Evolutionary conservation across 176 grass and related monocot genomes (phyloP).

Genomic region (Secale cereale): DNA sequence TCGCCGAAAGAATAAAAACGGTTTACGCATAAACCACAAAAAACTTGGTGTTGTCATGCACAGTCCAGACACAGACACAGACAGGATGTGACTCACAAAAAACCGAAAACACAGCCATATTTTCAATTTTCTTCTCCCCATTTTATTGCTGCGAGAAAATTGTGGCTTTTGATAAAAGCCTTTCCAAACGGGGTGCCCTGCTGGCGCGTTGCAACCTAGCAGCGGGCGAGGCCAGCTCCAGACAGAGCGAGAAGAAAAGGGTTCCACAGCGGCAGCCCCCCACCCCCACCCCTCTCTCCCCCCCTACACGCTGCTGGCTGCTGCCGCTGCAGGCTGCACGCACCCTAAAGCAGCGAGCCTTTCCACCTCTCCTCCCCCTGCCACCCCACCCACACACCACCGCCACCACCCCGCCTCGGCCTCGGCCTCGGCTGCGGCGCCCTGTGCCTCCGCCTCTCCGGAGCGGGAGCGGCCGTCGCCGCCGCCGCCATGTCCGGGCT

Average conservation of each 20-base stretch:
- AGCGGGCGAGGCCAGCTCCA: background rate
- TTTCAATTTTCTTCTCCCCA: background rate
- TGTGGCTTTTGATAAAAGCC: constrained; percentile 1
- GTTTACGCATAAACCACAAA: background rate
- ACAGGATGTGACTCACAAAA: constrained; percentile 12
- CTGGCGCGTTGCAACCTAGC: constrained; percentile 25
- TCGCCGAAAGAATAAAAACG: background rate
- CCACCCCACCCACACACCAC: constrained; percentile 41
- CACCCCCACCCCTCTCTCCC: constrained; percentile 2
- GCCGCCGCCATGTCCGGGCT: constrained; percentile 76
- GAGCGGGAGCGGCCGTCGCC: constrained; percentile 22
- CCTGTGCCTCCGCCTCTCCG: background rate
- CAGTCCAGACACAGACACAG: background rate
- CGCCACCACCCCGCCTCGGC: constrained; percentile 3
- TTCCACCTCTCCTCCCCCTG: constrained; percentile 51
- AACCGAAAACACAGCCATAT: background rate
- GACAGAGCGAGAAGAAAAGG: background rate
- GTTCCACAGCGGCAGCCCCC: constrained; percentile 35
- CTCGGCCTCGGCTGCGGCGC: constrained; percentile 26
- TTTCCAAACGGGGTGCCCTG: background rate
- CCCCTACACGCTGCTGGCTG: constrained; percentile 25
- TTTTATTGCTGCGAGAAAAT: background rate
- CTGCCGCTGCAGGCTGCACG: constrained; percentile 43
- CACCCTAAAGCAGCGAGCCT: constrained; percentile 48
- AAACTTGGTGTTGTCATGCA: background rate